Conservation (phyloP, 2,329 filamentous ascomycete species). For the Dryadomyces quercivorus region DNA sequence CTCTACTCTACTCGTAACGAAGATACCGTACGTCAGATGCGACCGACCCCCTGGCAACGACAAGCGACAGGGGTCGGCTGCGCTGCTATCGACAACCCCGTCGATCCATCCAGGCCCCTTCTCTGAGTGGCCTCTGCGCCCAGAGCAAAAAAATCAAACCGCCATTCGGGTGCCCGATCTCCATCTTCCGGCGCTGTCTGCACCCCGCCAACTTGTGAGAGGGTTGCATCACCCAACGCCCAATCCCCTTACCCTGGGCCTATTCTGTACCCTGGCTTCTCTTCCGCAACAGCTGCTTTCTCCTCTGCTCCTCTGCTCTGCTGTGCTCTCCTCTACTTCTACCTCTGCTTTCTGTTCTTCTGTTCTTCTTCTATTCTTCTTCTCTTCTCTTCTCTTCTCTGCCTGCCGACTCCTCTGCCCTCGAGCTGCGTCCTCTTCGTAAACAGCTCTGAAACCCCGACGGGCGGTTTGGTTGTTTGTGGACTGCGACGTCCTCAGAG, state of each 20-base stretch:
- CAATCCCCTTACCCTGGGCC: neutral
- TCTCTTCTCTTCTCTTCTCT: too few species aligned
- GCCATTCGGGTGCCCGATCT: neutral
- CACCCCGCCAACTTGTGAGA: neutral
- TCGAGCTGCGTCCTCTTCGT: neutral
- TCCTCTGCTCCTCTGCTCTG: too few species aligned
- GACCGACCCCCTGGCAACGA: neutral
- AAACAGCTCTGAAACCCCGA: constrained; percentile 1
- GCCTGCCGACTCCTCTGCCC: neutral
- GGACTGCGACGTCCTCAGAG: neutral
- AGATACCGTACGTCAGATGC: too few species aligned
- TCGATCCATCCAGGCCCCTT: neutral
- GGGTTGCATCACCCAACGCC: neutral
- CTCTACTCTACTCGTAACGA: too few species aligned
- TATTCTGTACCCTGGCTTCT: neutral
- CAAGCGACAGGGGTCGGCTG: neutral
- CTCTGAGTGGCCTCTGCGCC: neutral
- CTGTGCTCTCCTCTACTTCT: too few species aligned
- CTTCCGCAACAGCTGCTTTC: neutral
- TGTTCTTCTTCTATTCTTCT: too few species aligned
- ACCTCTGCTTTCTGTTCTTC: too few species aligned
- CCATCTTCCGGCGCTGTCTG: neutral
- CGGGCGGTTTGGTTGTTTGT: constrained; percentile 2
- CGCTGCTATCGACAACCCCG: neutral
- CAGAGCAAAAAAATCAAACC: neutral